Evolutionary conservation across 768 basidiomycete species (phyloP), one percentile per base, ranked within the genome.

Genomic region (Pleurotus platypus): DNA sequence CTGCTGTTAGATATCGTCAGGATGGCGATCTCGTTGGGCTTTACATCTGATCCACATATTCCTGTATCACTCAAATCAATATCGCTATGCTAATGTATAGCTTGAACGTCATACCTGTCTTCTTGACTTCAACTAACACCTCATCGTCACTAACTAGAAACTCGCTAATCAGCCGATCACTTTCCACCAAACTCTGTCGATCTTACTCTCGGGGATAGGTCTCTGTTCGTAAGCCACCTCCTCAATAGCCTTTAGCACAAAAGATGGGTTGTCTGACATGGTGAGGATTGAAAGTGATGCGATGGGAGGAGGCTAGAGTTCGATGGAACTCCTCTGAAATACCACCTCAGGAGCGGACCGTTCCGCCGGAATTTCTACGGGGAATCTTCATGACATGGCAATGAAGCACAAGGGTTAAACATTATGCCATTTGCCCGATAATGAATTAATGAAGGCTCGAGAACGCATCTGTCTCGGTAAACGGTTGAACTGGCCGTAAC

Each of bases 1-100:
- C 39, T 7, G 7, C 5, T 13, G 37, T 62, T 49, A 57, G 55
- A 46, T 56, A 59, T 62, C 51, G 54, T 56, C 40, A 59, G 49
- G 60, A 60, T 61, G 56, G 15, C 46, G 30, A 47, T 48, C 49
- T 18, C 39, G 39, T 40, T 12, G 62, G 57, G 50, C 18, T 69
- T 62, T 72, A 89, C 89, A 79, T 96, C 93, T 58, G 91, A 93
- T 38, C 93, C 93, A 67, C 92, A 95, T 61, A 95, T 94, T 51
- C 93, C 93, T 91, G 60, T 20, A 46, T 35, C 53, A 11, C 35
- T 22, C 42, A 27, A 57, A 58, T 62, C 37, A 59, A 39, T 11
- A 35, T 11, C 3, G 9, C 30, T 35, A 9, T 35, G 9, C 11
- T 11, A 11, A 35, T 35, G 30, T 11, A 43, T 55, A 49, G 53